Base-by-base conservation (phyloP, 2,329 filamentous ascomycete species). In the Neonectria punicea region DNA sequence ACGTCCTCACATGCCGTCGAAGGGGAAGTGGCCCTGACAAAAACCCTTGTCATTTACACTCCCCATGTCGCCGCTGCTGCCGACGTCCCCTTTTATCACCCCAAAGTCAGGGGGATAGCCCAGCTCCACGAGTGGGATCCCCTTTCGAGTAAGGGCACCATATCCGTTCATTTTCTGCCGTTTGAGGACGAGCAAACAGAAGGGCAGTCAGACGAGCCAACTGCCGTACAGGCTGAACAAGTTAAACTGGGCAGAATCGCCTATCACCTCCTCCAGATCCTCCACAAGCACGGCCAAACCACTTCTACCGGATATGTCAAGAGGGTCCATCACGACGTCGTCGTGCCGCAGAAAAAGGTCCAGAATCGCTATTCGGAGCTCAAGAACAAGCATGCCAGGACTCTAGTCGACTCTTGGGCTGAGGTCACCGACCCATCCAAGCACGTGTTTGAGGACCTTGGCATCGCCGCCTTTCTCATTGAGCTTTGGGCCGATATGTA, bases 401-500 rank as follows among this genome's bases (percentile, higher is more conserved):
- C 80, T 1, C 81, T 99, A 13, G 90, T 94, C 14, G 79, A 87
- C n/a, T 82, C 80, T 1, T 99, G 95, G 96, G 90, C 89, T 14
- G 96, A 98, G 81, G 86, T 87, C 56, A 98, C 94, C 0, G 94
- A 97, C 75, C 93, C 94, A 0, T 84, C 84, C 16, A 99, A 98
- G 78, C 94, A 98, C 75, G 93, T 98, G 3, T 98, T 98, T 78
- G 96, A 99, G 77, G 95, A 98, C 76, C 81, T 99, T 20, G 87
- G 89, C 4, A 98, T 99, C 67, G 92, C 95, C 0, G 92, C 95
- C 0, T 99, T 98, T 73, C 82, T 98, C 56, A 93, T 98, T 28
- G 94, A 98, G 81, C 82, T 98, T 2, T 99, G 96, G 96, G 81
- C 83, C 13, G 89, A 91, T 63, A 95, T 97, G 90, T 98, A 98